These are phyloP conservation scores for Pistacia atlantica DNA, from an alignment of 345 rosid species.

Conservation along the genomic window DNA sequence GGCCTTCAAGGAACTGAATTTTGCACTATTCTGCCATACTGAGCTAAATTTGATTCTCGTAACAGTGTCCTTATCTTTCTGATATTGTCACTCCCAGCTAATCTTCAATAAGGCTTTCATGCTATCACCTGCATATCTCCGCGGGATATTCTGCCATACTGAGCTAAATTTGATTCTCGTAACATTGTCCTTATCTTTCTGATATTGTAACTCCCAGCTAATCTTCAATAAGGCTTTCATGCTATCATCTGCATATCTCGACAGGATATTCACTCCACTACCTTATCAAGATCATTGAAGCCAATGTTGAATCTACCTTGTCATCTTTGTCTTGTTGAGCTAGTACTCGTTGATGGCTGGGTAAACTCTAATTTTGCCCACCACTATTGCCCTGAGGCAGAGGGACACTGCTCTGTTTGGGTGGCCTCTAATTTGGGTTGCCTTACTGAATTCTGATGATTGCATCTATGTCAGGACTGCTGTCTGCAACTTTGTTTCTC, in stretches of 20 bases:
- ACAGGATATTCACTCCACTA: not conserved
- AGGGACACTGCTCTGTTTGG: no score
- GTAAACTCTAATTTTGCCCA: not conserved
- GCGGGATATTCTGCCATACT: not conserved
- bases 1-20: not conserved
- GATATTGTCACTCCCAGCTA: no score
- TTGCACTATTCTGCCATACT: not conserved
- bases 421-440: not conserved
- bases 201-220: not conserved
- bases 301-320: not conserved
- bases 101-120: not conserved
- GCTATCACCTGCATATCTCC: not conserved
- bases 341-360: not conserved
- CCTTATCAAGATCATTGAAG: not conserved
- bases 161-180: not conserved
- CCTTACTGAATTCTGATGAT: not conserved
- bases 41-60: not conserved
- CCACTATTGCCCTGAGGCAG: not conserved
- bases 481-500: not conserved
- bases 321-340: not conserved
- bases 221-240: not conserved
- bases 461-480: not conserved
- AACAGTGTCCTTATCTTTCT: not conserved
- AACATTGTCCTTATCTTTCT: not conserved
- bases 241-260: not conserved